Evolutionary conservation across 495 filamentous ascomycete species (phyloP).

Genomic region (Mytilinidion resinicola): DNA sequence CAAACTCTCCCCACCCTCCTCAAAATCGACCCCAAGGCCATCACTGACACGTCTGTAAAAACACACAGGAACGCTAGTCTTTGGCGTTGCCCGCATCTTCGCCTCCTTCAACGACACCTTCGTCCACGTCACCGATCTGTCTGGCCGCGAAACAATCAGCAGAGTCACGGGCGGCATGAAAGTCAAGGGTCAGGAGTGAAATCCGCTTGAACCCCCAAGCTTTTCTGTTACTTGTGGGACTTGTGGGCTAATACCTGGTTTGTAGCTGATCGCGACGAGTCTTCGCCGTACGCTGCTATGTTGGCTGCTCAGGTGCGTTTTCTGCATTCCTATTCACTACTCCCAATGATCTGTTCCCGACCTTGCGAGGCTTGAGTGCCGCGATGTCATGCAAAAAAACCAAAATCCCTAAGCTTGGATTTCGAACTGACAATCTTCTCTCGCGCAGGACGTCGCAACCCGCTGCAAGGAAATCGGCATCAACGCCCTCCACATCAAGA

Average conservation of each 20-base stretch:
- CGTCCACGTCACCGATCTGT: conserved; percentile 98
- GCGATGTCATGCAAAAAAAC: not conserved
- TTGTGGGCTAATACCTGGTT: not conserved
- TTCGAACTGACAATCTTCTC: conserved; percentile 51
- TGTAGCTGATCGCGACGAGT: conserved; percentile 93
- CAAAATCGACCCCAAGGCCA: not conserved
- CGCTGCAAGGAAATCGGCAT: conserved; percentile 99
- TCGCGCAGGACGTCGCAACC: conserved; percentile 80
- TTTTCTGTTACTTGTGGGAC: not conserved
- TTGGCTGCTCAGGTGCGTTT: conserved; percentile 71
- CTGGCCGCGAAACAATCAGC: conserved; percentile 97
- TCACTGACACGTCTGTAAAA: not conserved
- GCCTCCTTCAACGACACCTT: conserved; percentile 98
- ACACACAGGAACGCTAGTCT: conserved; percentile 83
- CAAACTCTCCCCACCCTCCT: conserved; percentile 22
- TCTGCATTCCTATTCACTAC: no score
- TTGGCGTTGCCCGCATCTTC: conserved; percentile 98
- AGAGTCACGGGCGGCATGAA: conserved; percentile 99
- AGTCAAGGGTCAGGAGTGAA: conserved; percentile 60
- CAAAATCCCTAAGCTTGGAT: not conserved
- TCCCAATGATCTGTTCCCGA: no score
- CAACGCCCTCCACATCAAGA: conserved; percentile 99
- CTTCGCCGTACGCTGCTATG: conserved; percentile 99
- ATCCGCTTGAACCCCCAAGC: not conserved
- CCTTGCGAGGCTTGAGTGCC: conserved; percentile 84